A percentile compares a stretch with the other conserved stretches of the same genome.
These are phyloP conservation scores for Kwoniella sp. DNA, from an alignment of 768 basidiomycete species.

Conservation along the genomic window DNA sequence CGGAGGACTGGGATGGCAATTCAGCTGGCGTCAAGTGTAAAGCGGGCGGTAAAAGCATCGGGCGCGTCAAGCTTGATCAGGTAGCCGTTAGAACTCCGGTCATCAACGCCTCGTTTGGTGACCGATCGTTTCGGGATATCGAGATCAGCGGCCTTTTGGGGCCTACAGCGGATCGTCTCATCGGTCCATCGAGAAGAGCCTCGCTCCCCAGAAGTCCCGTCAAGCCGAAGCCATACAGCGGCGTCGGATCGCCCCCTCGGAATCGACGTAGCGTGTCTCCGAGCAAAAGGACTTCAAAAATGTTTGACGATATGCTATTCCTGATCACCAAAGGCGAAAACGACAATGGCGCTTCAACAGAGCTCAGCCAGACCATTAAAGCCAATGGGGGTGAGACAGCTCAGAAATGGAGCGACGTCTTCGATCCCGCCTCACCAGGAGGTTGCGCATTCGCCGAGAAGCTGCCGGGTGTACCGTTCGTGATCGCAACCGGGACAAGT, in stretches of 20 bases:
- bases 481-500: slow-evolving; percentile 10
- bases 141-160: not conserved
- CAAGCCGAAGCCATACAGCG: slow-evolving; percentile 1
- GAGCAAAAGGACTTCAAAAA: not conserved
- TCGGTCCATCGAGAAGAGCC: not conserved
- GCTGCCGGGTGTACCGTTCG: slow-evolving; percentile 12
- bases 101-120: slow-evolving; percentile 2
- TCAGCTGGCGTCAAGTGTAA: slow-evolving; percentile 1
- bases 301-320: slow-evolving; percentile 9
- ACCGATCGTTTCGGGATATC: slow-evolving; percentile 8
- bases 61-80: not conserved
- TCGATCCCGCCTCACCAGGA: slow-evolving; percentile 4
- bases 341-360: not conserved
- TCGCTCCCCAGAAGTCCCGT: slow-evolving; percentile 7
- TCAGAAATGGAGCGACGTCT: slow-evolving; percentile 18
- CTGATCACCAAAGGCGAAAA: slow-evolving; percentile 2
- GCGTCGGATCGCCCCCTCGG: not conserved
- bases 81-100: slow-evolving; percentile 1
- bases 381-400: slow-evolving; percentile 14
- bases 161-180: not conserved
- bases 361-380: not conserved
- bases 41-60: not conserved
- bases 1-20: slow-evolving; percentile 22
- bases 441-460: slow-evolving; percentile 8
- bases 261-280: not conserved